These are phyloP conservation scores for Komagataella mondaviorum DNA, from an alignment of 805 yeast species.

Conservation along the genomic window DNA sequence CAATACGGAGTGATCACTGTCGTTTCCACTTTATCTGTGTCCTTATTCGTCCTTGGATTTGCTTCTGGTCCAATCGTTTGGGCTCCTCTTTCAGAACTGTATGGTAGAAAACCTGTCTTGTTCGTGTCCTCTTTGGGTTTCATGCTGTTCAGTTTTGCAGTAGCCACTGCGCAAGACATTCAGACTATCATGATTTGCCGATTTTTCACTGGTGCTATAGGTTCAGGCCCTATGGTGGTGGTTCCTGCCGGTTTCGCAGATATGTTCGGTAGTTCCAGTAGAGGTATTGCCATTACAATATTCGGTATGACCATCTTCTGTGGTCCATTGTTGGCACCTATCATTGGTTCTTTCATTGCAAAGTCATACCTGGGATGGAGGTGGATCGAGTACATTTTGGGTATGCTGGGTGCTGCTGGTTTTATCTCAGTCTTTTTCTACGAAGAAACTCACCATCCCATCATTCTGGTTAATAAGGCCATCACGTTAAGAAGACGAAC, in stretches of 20 bases:
- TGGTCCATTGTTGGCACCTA: constrained; percentile 79
- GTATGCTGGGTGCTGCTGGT: constrained; percentile 39
- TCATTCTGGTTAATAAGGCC: constrained; percentile 52
- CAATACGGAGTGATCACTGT: constrained; percentile 48
- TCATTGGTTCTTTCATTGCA: constrained; percentile 59
- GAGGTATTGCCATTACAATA: constrained; percentile 67
- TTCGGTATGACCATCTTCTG: constrained; percentile 63
- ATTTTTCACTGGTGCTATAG: constrained; percentile 68
- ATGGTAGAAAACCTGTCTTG: constrained; percentile 55
- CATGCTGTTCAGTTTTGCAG: constrained; percentile 52
- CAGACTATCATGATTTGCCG: constrained; percentile 70
- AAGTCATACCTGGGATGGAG: constrained; percentile 62
- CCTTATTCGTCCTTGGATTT: constrained; percentile 83
- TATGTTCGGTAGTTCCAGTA: constrained; percentile 44
- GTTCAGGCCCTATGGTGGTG: constrained; percentile 77
- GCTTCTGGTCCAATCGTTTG: constrained; percentile 86
- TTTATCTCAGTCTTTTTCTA: constrained; percentile 27
- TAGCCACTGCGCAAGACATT: constrained; percentile 65
- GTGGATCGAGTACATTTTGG: constrained; percentile 59
- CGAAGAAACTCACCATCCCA: constrained; percentile 64
- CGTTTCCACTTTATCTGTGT: constrained; percentile 63
- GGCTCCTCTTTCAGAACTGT: constrained; percentile 80
- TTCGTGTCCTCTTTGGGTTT: constrained; percentile 43
- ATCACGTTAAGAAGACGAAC: constrained; percentile 46
- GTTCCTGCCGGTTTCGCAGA: constrained; percentile 85